phyloP scores from a whole-genome alignment of 1,284 basidiomycete genomes.

The Naganishia sp. region DNA sequence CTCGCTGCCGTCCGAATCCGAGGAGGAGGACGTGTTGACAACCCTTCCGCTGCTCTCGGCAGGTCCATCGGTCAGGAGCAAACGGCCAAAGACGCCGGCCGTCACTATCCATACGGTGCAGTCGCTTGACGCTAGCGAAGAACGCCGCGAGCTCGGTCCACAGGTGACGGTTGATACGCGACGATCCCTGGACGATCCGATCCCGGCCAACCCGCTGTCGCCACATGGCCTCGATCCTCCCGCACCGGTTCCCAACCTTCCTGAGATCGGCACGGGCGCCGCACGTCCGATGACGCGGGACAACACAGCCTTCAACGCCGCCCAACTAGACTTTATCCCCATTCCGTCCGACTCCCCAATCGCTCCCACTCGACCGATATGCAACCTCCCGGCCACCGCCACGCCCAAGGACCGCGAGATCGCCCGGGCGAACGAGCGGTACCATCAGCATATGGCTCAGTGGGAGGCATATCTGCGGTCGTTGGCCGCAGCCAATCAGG shows the following conservation, averaged over 20 bases:
- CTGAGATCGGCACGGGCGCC: slow-evolving; percentile 12
- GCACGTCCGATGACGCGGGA: slow-evolving; percentile 8
- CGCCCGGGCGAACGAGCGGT: not conserved
- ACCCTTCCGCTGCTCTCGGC: not conserved
- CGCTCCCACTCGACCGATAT: not conserved
- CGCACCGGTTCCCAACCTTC: not conserved
- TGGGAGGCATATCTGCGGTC: not conserved
- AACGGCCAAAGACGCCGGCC: not conserved
- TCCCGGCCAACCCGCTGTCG: not conserved
- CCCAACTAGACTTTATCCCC: slow-evolving; percentile 7
- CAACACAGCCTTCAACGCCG: slow-evolving; percentile 23
- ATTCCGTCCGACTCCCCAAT: not conserved
- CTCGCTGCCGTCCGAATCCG: not conserved
- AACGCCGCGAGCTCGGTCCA: not conserved
- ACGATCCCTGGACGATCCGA: not conserved
- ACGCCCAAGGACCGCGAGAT: not conserved
- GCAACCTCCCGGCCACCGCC: not conserved
- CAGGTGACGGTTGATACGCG: not conserved
- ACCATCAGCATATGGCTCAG: not conserved
- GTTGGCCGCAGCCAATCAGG: not conserved
- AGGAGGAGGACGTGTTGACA: not conserved
- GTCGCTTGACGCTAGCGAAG: not conserved
- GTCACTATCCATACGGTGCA: no score
- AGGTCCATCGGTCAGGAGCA: not conserved
- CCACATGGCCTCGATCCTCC: no score